Percentiles rank a stretch among this genome's conserved stretches.
These are phyloP conservation scores for Amanita inopinata DNA, from an alignment of 768 basidiomycete genomes.

Conservation along the genomic window DNA sequence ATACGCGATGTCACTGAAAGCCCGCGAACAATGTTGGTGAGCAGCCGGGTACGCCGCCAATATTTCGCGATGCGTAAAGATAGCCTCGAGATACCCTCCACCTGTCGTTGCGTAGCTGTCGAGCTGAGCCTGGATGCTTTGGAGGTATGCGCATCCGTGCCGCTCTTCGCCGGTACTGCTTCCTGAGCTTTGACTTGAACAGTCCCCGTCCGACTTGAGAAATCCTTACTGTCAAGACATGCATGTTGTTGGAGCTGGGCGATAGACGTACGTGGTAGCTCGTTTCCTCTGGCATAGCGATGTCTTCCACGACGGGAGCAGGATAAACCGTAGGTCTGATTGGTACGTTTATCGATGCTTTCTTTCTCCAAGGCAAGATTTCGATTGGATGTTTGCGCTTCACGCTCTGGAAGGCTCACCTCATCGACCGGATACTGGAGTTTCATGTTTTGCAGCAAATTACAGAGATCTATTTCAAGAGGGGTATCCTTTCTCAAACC, in stretches of 20 bases:
- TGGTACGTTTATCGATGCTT: constrained; percentile 19
- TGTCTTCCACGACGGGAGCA: constrained; percentile 22
- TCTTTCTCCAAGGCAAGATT: constrained; percentile 34
- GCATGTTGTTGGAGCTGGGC: background rate
- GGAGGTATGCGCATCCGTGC: constrained; percentile 55
- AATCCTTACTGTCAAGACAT: too few species aligned
- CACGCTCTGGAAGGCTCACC: constrained; percentile 16
- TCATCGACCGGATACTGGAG: constrained; percentile 26
- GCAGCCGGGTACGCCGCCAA: constrained; percentile 50
- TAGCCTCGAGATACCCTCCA: constrained; percentile 70
- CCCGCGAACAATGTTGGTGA: constrained; percentile 55
- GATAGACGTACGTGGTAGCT: constrained; percentile 12
- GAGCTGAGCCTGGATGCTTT: constrained; percentile 47
- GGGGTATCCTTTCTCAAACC: constrained; percentile 9
- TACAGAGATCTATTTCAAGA: constrained; percentile 41
- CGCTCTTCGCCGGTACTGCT: constrained; percentile 21
- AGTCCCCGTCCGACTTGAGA: constrained; percentile 38
- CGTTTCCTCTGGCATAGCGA: constrained; percentile 37
- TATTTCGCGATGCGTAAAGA: constrained; percentile 71
- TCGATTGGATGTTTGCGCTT: constrained; percentile 7
- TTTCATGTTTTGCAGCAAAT: constrained; percentile 41
- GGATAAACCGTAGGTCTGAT: constrained; percentile 11
- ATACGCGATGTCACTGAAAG: constrained; percentile 56
- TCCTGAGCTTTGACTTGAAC: constrained; percentile 34
- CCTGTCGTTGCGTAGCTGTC: constrained; percentile 47